Percentiles rank a stretch among this genome's conserved stretches.
Evolutionary conservation across 257 asterid species (phyloP).

Genomic region (Oldenlandia corymbosa): DNA sequence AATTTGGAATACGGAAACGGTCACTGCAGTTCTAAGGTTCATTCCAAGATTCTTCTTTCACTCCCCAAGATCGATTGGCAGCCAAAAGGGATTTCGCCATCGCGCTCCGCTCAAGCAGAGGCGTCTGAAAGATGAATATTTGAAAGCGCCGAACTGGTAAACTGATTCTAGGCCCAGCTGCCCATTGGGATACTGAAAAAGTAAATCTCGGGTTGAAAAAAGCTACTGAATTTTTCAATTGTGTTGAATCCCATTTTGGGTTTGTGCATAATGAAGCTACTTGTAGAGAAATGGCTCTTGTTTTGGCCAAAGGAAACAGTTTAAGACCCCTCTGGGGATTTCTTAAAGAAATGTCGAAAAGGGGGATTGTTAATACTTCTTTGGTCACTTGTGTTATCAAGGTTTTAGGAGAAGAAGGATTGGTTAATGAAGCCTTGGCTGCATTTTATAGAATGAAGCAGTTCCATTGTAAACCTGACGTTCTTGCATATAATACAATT

Average conservation of each 20-base stretch:
- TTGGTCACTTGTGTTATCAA: slow-evolving; percentile 75
- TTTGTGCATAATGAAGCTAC: slow-evolving; percentile 69
- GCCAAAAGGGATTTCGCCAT: slow-evolving; percentile 65
- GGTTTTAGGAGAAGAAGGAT: slow-evolving; percentile 79
- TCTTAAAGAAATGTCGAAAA: slow-evolving; percentile 67
- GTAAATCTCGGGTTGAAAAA: slow-evolving; percentile 62
- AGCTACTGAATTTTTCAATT: slow-evolving; percentile 72
- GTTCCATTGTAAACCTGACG: slow-evolving; percentile 80
- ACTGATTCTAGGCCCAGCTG: slow-evolving; percentile 84
- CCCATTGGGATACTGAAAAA: slow-evolving; percentile 57
- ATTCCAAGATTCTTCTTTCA: slow-evolving; percentile 68
- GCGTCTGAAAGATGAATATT: slow-evolving; percentile 41
- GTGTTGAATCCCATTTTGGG: slow-evolving; percentile 61
- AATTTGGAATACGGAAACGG: slow-evolving; percentile 55
- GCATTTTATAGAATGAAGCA: slow-evolving; percentile 87
- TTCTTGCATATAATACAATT: slow-evolving; percentile 60
- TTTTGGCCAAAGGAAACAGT: slow-evolving; percentile 64
- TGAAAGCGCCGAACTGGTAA: slow-evolving; percentile 39
- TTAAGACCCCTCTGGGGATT: slow-evolving; percentile 68
- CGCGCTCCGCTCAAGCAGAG: slow-evolving; percentile 76
- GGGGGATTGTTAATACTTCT: slow-evolving; percentile 57
- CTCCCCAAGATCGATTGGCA: slow-evolving; percentile 78
- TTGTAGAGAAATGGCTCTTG: slow-evolving; percentile 83
- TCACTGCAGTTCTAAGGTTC: slow-evolving; percentile 57
- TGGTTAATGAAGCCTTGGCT: slow-evolving; percentile 72